A percentile compares a stretch with the other conserved stretches of the same genome.
phyloP scores from a whole-genome alignment of 2,329 filamentous ascomycete genomes.

The Aureobasidium sp. region DNA sequence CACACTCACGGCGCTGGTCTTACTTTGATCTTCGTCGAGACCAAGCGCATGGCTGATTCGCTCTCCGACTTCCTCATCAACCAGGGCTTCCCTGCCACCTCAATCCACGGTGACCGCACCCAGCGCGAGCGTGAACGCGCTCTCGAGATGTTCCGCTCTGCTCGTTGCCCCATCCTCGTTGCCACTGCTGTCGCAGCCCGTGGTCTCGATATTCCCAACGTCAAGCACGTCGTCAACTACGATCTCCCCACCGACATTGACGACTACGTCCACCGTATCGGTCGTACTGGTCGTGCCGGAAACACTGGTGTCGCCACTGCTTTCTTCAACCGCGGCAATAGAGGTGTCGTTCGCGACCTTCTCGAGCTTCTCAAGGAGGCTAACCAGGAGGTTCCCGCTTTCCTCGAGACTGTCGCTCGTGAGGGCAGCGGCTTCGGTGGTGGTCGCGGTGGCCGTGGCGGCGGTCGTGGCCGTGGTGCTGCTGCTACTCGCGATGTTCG shows the following conservation, averaged over 20 bases:
- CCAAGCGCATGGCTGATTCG: slow-evolving; percentile 98
- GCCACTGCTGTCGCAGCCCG: slow-evolving; percentile 92
- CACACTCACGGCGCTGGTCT: slow-evolving; percentile 86
- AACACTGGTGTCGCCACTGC: slow-evolving; percentile 98
- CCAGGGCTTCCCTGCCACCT: slow-evolving; percentile 95
- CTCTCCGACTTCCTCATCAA: slow-evolving; percentile 98
- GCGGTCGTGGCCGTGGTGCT: slow-evolving; percentile 65
- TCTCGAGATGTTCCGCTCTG: slow-evolving; percentile 94
- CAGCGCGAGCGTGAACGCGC: slow-evolving; percentile 98
- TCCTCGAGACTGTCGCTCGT: slow-evolving; percentile 95
- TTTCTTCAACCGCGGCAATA: slow-evolving; percentile 99
- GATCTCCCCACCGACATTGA: slow-evolving; percentile 98
- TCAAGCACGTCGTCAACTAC: slow-evolving; percentile 97
- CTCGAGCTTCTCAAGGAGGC: slow-evolving; percentile 98
- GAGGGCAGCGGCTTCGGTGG: slow-evolving; percentile 80
- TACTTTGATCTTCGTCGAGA: slow-evolving; percentile 97
- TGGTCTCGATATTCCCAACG: slow-evolving; percentile 84
- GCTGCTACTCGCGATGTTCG: slow-evolving; percentile 81
- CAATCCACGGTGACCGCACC: slow-evolving; percentile 96
- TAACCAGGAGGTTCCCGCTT: slow-evolving; percentile 89
- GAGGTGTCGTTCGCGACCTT: slow-evolving; percentile 91
- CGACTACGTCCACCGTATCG: slow-evolving; percentile 97
- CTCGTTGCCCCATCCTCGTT: slow-evolving; percentile 89
- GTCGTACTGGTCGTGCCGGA: slow-evolving; percentile 98
- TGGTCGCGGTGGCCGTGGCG: slow-evolving; percentile 53